These are phyloP conservation scores for rapeseed (Brassica napus) DNA, from an alignment of 345 rosid species.

Conservation along the genomic window Da-Ae NC_063437.1:2920501-2921000, in stretches of 20 bases:
- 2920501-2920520: neutral
- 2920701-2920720: no score
- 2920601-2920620: neutral
- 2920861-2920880: neutral
- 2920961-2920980: constrained; percentile 53
- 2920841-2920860: neutral
- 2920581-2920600: neutral
- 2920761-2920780: neutral
- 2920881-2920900: neutral
- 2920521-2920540: neutral
- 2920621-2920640: no score
- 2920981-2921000: constrained; percentile 79
- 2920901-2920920: neutral
- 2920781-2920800: no score
- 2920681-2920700: no score
- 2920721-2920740: no score
- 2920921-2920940: constrained; percentile 56
- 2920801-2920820: no score
- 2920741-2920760: neutral
- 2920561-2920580: neutral
- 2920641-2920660: no score
- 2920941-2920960: constrained; percentile 57
- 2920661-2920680: no score
- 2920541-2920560: neutral
- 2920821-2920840: neutral